A percentile compares a stretch with the other conserved stretches of the same genome.
Conservation (phyloP, 768 basidiomycete genomes). For the Phanerochaete carnosa region DNA sequence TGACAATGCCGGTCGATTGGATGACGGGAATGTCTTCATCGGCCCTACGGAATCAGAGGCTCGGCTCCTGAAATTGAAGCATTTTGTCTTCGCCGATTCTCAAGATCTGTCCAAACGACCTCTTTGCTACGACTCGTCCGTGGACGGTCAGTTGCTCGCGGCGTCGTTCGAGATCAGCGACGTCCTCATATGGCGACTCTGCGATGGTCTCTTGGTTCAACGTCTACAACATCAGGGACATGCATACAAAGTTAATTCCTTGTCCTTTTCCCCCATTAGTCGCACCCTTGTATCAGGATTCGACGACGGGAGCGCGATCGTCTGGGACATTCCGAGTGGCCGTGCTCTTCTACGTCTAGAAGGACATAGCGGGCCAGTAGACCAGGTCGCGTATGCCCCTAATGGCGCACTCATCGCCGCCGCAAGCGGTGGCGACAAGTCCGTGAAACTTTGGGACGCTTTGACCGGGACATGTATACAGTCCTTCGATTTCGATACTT, state of each 20-base stretch:
- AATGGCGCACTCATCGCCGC: too few relatives aligned
- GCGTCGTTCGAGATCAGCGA: conserved; percentile 23
- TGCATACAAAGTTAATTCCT: conserved; percentile 9
- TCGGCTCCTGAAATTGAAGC: not conserved
- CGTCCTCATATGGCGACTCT: conserved; percentile 21
- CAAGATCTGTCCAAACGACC: not conserved
- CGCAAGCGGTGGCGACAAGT: too few relatives aligned
- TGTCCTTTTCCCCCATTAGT: conserved; percentile 15
- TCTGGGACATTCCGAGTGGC: conserved; percentile 13
- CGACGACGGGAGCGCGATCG: not conserved
- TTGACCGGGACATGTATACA: not conserved
- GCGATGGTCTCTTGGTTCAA: conserved; percentile 6
- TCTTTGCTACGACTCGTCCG: conserved; percentile 14
- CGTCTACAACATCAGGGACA: conserved; percentile 7
- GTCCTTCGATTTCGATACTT: not conserved
- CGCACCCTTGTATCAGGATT: conserved; percentile 5
- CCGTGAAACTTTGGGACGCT: not conserved
- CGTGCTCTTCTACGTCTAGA: not conserved
- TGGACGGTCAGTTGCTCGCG: conserved; percentile 21
- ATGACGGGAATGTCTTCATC: not conserved
- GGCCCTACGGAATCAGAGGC: not conserved
- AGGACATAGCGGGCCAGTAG: conserved; percentile 5
- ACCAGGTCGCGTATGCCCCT: too few relatives aligned
- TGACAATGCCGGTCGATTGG: not conserved
- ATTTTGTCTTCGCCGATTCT: not conserved